A percentile compares a stretch with the other conserved stretches of the same genome.
Conservation (phyloP, 2,329 filamentous ascomycete species). For the Cladosporium sp. region DNA sequence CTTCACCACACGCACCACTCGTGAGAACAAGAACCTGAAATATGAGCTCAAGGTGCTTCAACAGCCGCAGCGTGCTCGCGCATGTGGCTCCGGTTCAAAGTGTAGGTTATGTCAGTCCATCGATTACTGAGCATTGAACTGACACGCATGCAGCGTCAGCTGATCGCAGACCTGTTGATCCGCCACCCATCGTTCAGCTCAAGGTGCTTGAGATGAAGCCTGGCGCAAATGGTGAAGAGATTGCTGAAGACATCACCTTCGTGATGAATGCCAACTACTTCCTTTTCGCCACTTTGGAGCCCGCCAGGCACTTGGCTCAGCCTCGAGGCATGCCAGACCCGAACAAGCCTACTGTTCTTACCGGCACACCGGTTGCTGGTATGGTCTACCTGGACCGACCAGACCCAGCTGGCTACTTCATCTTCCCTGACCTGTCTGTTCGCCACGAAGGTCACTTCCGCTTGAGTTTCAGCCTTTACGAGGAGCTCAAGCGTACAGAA, state of each 20-base stretch:
- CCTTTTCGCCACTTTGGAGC: constrained; percentile 86
- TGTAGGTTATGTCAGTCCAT: constrained; percentile 57
- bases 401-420: constrained; percentile 77
- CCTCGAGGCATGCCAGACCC: constrained; percentile 63
- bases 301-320: constrained; percentile 76
- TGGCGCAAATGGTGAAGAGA: constrained; percentile 45
- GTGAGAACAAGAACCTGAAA: constrained; percentile 70
- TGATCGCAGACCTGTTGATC: constrained; percentile 88
- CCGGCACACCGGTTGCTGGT: constrained; percentile 88
- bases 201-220: constrained; percentile 70
- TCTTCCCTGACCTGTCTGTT: constrained; percentile 94
- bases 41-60: constrained; percentile 86
- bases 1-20: constrained; percentile 57
- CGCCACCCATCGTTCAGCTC: constrained; percentile 88
- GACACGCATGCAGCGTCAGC: constrained; percentile 58
- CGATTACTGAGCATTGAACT: background rate
- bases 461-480: constrained; percentile 88
- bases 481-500: constrained; percentile 81
- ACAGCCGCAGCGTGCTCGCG: constrained; percentile 88
- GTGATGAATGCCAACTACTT: constrained; percentile 97
- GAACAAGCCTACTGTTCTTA: constrained; percentile 73
- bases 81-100: constrained; percentile 92
- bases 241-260: constrained; percentile 72
- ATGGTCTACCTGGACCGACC: constrained; percentile 95
- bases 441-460: constrained; percentile 90